Conservation (phyloP, 805 yeast genomes). For the Sugiyamaella lignohabitans region DNA sequence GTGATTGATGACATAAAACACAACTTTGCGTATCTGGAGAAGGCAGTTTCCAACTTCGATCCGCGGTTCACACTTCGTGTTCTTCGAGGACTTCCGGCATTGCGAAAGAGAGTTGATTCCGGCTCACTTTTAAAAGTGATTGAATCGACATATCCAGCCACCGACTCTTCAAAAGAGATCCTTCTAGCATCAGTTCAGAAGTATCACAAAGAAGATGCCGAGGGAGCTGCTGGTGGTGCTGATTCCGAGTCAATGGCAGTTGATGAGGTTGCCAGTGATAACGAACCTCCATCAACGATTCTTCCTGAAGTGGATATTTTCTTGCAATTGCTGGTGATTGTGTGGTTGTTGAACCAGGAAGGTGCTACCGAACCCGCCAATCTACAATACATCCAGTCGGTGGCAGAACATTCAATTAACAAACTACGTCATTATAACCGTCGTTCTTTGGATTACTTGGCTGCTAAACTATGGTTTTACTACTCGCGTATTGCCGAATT, state of each 20-base stretch:
- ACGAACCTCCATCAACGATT: constrained; percentile 26
- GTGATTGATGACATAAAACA: constrained; percentile 29
- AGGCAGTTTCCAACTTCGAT: constrained; percentile 68
- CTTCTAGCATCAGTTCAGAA: constrained; percentile 30
- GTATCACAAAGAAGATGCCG: neutral
- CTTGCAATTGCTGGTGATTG: constrained; percentile 70
- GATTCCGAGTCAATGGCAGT: constrained; percentile 14
- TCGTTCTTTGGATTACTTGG: constrained; percentile 76
- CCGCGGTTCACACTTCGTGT: constrained; percentile 83
- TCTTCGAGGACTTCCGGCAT: constrained; percentile 69
- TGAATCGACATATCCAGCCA: constrained; percentile 47
- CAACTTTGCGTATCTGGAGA: constrained; percentile 43
- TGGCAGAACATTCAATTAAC: constrained; percentile 25
- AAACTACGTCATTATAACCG: constrained; percentile 58
- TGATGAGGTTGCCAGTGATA: constrained; percentile 11
- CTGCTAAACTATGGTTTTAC: constrained; percentile 92
- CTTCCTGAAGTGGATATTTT: constrained; percentile 78
- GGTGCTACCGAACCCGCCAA: constrained; percentile 44
- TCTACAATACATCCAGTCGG: constrained; percentile 34
- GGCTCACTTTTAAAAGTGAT: constrained; percentile 52
- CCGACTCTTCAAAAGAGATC: constrained; percentile 32
- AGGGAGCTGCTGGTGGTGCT: too few species aligned
- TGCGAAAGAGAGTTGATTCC: constrained; percentile 58
- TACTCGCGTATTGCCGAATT: constrained; percentile 72
- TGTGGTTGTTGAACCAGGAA: constrained; percentile 61